Base-by-base conservation (phyloP, 2,329 filamentous ascomycete genomes). In the Sporothrix mexicana region DNA sequence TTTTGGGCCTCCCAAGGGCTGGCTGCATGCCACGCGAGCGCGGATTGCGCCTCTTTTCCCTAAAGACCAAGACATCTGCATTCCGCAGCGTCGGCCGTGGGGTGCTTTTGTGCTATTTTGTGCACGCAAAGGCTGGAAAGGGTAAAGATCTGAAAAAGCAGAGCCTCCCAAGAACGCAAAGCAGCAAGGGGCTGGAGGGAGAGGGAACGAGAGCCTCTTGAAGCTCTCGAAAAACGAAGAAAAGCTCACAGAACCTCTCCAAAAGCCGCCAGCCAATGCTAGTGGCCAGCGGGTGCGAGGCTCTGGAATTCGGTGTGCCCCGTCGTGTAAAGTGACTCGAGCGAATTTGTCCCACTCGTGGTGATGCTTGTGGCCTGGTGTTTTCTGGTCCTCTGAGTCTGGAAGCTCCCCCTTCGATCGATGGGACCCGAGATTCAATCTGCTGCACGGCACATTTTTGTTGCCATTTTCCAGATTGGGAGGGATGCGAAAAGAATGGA, bases 121-220 rank as follows among this genome's bases (percentile, higher is more conserved):
- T 43, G 23, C 25, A 30, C 55, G 23, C 13, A 30, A 10, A 51
- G 64, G 45, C 64, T 68, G 64, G 64, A 53, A 41, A 12, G 15
- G 64, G 64, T 7, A 67, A 51, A 30, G 43, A 67, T 49, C 23
- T 1, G n/a, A 67, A 45, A 45, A 51, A 23, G 64, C 64, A 17
- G n/a, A 25, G 45, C 20, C 62, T 9, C 43, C 45, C 23, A 17
- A 36, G 47, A 64, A 62, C 25, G 47, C 30, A 71, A 66, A 64
- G 57, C 69, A 67, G 49, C 49, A 57, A 73, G 61, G 68, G 72
- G 72, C 61, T 73, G 72, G 59, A 45, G 36, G n/a, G 70, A 61
- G 23, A 25, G 6, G 41, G 23, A 64, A 36, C n/a, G 15, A 51
- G 47, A 53, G 30, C n/a, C 59, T 17, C 20, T n/a, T 7, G n/a